Conservation (phyloP, 805 yeast species). For the Kodamaea sagamina region DNA sequence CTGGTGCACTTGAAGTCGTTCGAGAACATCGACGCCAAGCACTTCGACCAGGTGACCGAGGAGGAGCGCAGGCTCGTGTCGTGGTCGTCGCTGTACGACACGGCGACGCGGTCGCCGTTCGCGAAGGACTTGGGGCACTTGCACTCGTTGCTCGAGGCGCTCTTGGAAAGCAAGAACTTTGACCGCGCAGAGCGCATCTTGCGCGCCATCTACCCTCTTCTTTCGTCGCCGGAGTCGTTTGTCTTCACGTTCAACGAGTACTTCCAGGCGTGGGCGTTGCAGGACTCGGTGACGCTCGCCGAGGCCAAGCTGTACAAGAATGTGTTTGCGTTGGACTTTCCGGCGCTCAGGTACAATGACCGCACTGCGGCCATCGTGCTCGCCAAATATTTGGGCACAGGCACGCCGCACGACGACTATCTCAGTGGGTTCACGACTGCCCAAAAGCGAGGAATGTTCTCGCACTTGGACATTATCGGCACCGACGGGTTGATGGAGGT, state of each 20-base stretch:
- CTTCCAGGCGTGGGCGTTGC: constrained; percentile 44
- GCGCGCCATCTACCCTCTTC: constrained; percentile 56
- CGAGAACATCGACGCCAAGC: constrained; percentile 15
- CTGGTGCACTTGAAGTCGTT: constrained; percentile 17
- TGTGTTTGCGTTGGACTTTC: constrained; percentile 27
- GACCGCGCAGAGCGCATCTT: constrained; percentile 71
- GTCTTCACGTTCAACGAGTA: constrained; percentile 71
- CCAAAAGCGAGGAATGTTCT: constrained; percentile 35
- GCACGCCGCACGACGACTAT: constrained; percentile 13
- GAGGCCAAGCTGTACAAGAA: constrained; percentile 49
- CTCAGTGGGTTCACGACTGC: constrained; percentile 12
- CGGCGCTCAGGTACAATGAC: constrained; percentile 43
- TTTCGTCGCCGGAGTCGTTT: constrained; percentile 45
- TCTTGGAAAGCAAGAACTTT: constrained; percentile 63
- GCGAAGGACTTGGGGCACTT: constrained; percentile 63
- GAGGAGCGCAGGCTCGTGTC: constrained; percentile 21
- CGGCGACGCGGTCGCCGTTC: constrained; percentile 43
- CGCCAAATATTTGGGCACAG: constrained; percentile 35
- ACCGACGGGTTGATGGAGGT: constrained; percentile 44
- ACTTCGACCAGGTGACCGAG: constrained; percentile 15
- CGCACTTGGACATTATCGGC: constrained; percentile 56
- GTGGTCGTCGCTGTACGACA: constrained; percentile 46
- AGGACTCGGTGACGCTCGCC: constrained; percentile 38
- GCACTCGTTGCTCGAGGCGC: constrained; percentile 79
- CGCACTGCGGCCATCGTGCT: constrained; percentile 62